phyloP scores from a whole-genome alignment of 768 basidiomycete genomes.

The Hortiboletus flavorubellus region DNA sequence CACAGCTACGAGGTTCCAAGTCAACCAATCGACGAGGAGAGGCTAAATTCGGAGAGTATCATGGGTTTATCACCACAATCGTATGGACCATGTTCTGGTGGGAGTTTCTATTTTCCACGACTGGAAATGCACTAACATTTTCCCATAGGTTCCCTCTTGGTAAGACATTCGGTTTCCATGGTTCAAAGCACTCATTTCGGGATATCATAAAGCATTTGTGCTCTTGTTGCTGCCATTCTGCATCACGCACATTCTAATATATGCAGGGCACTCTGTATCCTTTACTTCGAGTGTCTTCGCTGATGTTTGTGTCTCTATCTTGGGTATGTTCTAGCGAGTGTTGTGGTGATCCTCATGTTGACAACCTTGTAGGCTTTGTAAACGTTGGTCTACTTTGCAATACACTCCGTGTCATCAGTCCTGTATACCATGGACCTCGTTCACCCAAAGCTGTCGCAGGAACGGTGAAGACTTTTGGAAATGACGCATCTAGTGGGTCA shows the following conservation, averaged over 20 bases:
- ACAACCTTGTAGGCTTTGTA: conserved; percentile 46
- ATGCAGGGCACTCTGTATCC: conserved; percentile 49
- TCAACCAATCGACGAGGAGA: conserved; percentile 47
- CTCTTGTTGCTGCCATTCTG: conserved; percentile 58
- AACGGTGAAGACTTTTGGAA: conserved; percentile 21
- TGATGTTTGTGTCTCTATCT: conserved; percentile 46
- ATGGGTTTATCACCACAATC: conserved; percentile 58
- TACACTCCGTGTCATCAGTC: conserved; percentile 59
- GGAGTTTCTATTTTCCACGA: conserved; percentile 18
- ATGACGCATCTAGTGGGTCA: conserved; percentile 22
- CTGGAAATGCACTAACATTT: conserved; percentile 3
- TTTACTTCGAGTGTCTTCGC: conserved; percentile 48
- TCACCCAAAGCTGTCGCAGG: conserved; percentile 4
- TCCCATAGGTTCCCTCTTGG: conserved; percentile 55
- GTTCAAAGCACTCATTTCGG: neutral
- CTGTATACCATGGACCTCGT: conserved; percentile 40
- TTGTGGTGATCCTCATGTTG: neutral
- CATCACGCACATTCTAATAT: conserved; percentile 44
- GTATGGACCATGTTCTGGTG: conserved; percentile 71
- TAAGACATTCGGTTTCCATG: conserved; percentile 29
- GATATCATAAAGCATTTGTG: conserved; percentile 49
- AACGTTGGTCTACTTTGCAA: conserved; percentile 68
- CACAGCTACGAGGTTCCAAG: conserved; percentile 49
- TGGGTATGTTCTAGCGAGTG: conserved; percentile 41
- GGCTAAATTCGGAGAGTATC: conserved; percentile 46